phyloP scores from a whole-genome alignment of 768 basidiomycete genomes.

The Obba rivulosa region DNA sequence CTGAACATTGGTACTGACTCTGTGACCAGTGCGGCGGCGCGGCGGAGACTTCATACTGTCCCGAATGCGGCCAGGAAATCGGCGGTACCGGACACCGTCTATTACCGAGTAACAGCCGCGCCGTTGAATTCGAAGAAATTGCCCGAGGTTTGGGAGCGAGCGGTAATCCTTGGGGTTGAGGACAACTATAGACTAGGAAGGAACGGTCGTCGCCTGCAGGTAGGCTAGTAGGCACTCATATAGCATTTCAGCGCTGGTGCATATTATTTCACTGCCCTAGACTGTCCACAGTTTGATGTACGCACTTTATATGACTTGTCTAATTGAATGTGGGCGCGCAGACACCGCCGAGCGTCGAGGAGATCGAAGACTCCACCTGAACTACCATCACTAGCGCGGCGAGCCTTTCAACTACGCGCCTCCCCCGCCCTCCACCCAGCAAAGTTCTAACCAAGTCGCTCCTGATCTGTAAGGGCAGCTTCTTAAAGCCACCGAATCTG shows the following conservation, averaged over 20 bases:
- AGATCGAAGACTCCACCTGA: no score
- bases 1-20: neutral
- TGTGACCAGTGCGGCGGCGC: constrained; percentile 24
- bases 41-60: constrained; percentile 13
- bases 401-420: no score
- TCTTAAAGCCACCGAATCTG: no score
- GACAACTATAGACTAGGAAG: neutral
- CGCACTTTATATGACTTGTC: no score
- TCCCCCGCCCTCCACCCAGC: no score
- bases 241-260: neutral
- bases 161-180: constrained; percentile 19
- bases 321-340: no score
- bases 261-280: neutral
- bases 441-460: no score
- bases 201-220: neutral
- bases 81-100: no score
- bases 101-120: constrained; percentile 13
- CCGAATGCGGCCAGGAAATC: constrained; percentile 28
- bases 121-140: constrained; percentile 19
- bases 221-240: neutral
- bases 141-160: constrained; percentile 14
- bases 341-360: no score
- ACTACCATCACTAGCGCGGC: no score
- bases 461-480: no score
- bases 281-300: neutral